Percentiles rank a stretch among this genome's conserved stretches.
Evolutionary conservation across 108 stramenopile species (phyloP).

Genomic region (Nitzschia palea): DNA sequence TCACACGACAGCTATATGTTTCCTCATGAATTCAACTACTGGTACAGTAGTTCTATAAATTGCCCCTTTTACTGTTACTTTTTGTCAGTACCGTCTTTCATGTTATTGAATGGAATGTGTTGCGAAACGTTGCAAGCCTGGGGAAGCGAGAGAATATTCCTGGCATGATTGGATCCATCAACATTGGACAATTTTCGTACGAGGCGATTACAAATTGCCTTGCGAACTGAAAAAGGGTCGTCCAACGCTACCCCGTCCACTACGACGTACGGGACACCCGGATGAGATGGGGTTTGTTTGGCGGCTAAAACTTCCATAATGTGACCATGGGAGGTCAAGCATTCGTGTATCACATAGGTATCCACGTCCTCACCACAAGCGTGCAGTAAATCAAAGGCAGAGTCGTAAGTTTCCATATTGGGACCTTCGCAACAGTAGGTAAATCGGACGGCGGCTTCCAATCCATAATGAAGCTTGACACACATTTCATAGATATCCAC

Average conservation of each 20-base stretch:
- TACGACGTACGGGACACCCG: constrained; percentile 39
- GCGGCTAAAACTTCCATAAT: constrained; percentile 30
- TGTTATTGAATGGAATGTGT: no score
- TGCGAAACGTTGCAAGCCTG: no score
- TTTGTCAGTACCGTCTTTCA: no score
- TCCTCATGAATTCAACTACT: no score
- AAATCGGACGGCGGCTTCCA: constrained; percentile 33
- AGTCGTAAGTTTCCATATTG: constrained; percentile 19
- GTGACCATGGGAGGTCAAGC: constrained; percentile 12
- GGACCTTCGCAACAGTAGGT: constrained; percentile 30
- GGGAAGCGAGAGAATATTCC: no score
- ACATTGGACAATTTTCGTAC: no score
- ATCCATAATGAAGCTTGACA: constrained; percentile 13
- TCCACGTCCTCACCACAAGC: constrained; percentile 10
- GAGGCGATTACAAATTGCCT: constrained; percentile 17
- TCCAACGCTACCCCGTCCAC: constrained; percentile 24
- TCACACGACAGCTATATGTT: no score
- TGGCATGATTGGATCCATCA: no score
- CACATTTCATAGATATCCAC: constrained; percentile 41
- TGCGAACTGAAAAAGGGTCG: constrained; percentile 3
- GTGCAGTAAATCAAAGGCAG: constrained; percentile 7
- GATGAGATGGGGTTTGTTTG: constrained; percentile 32
- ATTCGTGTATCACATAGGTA: constrained; percentile 10
- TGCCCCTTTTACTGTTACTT: no score
- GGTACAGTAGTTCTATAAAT: no score